These are phyloP conservation scores for Butyriboletus appendiculatus DNA, from an alignment of 1,284 basidiomycete genomes.

Conservation along the genomic window DNA sequence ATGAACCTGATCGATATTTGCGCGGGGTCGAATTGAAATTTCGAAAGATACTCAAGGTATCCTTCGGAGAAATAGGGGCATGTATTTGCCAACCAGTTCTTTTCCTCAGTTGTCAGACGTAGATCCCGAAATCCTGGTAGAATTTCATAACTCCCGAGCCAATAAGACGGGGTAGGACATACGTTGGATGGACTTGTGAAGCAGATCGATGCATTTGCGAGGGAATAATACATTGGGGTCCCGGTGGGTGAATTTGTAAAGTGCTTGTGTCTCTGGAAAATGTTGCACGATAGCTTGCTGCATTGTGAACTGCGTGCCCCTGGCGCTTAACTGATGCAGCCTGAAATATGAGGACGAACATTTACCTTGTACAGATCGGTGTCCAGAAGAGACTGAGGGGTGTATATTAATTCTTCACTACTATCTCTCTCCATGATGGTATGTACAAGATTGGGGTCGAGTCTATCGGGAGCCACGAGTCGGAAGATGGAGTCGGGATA, in stretches of 20 bases:
- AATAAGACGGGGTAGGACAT: slow-evolving; percentile 2
- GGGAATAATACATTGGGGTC: slow-evolving; percentile 74
- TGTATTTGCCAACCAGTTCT: slow-evolving; percentile 61
- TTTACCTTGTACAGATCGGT: slow-evolving; percentile 94
- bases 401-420: slow-evolving; percentile 14
- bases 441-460: neutral
- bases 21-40: slow-evolving; percentile 77
- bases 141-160: neutral
- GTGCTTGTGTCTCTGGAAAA: slow-evolving; percentile 69
- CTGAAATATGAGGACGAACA: neutral
- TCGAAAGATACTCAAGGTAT: slow-evolving; percentile 80
- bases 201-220: slow-evolving; percentile 64
- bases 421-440: slow-evolving; percentile 15
- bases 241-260: slow-evolving; percentile 89
- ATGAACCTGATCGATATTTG: slow-evolving; percentile 77
- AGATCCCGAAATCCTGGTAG: slow-evolving; percentile 69
- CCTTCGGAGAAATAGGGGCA: slow-evolving; percentile 78
- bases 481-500: neutral
- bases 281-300: slow-evolving; percentile 90
- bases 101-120: slow-evolving; percentile 63
- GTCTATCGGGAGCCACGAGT: neutral
- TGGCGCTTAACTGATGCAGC: neutral
- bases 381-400: slow-evolving; percentile 73
- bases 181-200: slow-evolving; percentile 70
- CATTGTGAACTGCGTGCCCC: slow-evolving; percentile 82